phyloP scores from a whole-genome alignment of 108 stramenopile species.

The Pseudonitzschia pungens region DNA sequence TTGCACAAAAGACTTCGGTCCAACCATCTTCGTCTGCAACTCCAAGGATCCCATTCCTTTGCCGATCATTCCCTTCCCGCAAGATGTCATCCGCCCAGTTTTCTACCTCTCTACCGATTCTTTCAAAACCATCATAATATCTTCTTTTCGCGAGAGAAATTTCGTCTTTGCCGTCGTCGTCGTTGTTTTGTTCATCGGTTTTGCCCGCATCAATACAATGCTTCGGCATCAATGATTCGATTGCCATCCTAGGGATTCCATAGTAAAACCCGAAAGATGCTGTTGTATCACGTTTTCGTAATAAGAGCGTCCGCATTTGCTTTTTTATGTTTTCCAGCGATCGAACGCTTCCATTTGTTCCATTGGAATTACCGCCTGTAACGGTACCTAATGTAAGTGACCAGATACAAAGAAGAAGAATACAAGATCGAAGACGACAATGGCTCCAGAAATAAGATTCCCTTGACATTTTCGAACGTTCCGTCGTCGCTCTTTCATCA shows the following conservation, averaged over 20 bases:
- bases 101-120: slow-evolving; percentile 52
- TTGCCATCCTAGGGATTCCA: background rate
- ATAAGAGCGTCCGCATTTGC: background rate
- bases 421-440: background rate
- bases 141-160: background rate
- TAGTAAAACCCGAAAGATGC: slow-evolving; percentile 1
- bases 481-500: too few species aligned
- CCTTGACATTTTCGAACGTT: too few species aligned
- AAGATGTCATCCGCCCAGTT: slow-evolving; percentile 49
- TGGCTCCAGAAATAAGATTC: background rate
- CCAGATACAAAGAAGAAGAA: background rate
- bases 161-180: background rate
- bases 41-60: too few species aligned
- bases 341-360: background rate
- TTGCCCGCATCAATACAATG: background rate
- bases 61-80: slow-evolving; percentile 27
- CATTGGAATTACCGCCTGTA: background rate
- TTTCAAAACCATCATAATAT: slow-evolving; percentile 37
- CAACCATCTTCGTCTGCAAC: slow-evolving; percentile 34
- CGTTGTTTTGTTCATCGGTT: background rate
- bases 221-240: background rate
- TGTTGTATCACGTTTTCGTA: background rate
- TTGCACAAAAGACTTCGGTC: slow-evolving; percentile 54
- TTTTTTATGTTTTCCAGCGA: background rate
- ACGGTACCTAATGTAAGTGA: background rate